Percentiles rank a stretch among this genome's conserved stretches.
phyloP scores from a whole-genome alignment of 2,329 filamentous ascomycete genomes.

The Cercospora brassicicola region DNA sequence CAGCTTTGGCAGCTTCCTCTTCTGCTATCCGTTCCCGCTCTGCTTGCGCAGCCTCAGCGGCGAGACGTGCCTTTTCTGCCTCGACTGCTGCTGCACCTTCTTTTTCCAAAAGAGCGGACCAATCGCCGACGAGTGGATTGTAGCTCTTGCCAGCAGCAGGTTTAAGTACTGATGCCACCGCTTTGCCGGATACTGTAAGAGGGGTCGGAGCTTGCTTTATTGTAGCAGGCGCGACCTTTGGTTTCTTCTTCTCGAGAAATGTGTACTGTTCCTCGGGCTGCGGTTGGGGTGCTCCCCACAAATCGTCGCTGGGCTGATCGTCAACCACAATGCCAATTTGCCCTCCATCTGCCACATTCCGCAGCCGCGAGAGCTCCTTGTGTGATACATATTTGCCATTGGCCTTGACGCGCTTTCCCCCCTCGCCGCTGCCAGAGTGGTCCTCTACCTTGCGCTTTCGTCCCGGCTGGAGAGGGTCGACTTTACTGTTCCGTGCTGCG shows the following conservation, averaged over 20 bases:
- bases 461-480: slow-evolving; percentile 69
- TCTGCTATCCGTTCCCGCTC: slow-evolving; percentile 67
- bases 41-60: slow-evolving; percentile 65
- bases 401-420: slow-evolving; percentile 70
- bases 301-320: slow-evolving; percentile 66
- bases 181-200: slow-evolving; percentile 77
- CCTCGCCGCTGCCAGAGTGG: slow-evolving; percentile 57
- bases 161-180: slow-evolving; percentile 72
- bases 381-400: slow-evolving; percentile 73
- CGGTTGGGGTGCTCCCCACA: slow-evolving; percentile 65
- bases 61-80: slow-evolving; percentile 72
- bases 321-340: slow-evolving; percentile 53
- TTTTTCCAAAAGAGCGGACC: slow-evolving; percentile 70
- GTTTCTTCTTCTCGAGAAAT: slow-evolving; percentile 63
- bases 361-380: slow-evolving; percentile 78
- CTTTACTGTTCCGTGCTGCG: slow-evolving; percentile 69
- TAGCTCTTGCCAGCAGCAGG: slow-evolving; percentile 86
- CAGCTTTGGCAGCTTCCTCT: slow-evolving; percentile 73
- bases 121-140: slow-evolving; percentile 85
- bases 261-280: slow-evolving; percentile 56
- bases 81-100: slow-evolving; percentile 79
- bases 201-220: slow-evolving; percentile 76
- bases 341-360: slow-evolving; percentile 72
- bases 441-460: slow-evolving; percentile 73
- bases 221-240: slow-evolving; percentile 71